Percentiles rank a stretch among this genome's conserved stretches.
Evolutionary conservation across 2,329 filamentous ascomycete species (phyloP).

Genomic region (Sporothrix globosa): DNA sequence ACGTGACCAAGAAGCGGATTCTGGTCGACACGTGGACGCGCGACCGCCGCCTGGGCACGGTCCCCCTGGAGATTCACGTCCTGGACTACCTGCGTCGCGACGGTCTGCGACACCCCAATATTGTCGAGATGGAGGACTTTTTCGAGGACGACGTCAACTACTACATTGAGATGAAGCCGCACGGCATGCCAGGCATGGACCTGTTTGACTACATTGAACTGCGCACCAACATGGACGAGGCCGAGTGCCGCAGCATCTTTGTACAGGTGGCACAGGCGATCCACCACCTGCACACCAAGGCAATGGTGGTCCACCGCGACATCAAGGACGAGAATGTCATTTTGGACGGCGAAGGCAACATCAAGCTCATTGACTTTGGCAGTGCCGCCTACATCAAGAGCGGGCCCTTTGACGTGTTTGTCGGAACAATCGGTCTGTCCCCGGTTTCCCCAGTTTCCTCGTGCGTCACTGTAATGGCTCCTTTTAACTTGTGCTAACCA

Average conservation of each 20-base stretch:
- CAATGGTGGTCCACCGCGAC: constrained; percentile 90
- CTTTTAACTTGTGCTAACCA: background rate
- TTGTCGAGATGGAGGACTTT: constrained; percentile 73
- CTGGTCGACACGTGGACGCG: constrained; percentile 98
- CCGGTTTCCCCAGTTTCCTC: background rate
- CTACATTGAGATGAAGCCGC: constrained; percentile 97
- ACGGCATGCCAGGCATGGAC: constrained; percentile 96
- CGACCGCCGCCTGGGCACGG: constrained; percentile 88
- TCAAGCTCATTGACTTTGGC: constrained; percentile 98
- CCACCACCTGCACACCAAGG: constrained; percentile 87
- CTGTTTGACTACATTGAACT: constrained; percentile 99
- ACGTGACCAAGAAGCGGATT: constrained; percentile 95
- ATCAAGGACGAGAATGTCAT: constrained; percentile 99
- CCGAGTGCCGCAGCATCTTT: constrained; percentile 92
- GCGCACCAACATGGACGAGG: constrained; percentile 92
- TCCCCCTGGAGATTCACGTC: constrained; percentile 95
- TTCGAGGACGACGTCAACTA: constrained; percentile 87
- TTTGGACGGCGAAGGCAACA: constrained; percentile 88
- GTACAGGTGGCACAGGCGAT: constrained; percentile 87
- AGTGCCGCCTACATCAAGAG: constrained; percentile 98
- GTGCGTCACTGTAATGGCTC: background rate
- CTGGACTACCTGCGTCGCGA: constrained; percentile 86
- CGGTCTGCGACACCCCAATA: constrained; percentile 67
- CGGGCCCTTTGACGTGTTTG: constrained; percentile 97
- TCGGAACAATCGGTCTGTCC: constrained; percentile 89